Evolutionary conservation across 345 rosid genomes (phyloP).

Genomic region (Pistacia integerrima): DNA sequence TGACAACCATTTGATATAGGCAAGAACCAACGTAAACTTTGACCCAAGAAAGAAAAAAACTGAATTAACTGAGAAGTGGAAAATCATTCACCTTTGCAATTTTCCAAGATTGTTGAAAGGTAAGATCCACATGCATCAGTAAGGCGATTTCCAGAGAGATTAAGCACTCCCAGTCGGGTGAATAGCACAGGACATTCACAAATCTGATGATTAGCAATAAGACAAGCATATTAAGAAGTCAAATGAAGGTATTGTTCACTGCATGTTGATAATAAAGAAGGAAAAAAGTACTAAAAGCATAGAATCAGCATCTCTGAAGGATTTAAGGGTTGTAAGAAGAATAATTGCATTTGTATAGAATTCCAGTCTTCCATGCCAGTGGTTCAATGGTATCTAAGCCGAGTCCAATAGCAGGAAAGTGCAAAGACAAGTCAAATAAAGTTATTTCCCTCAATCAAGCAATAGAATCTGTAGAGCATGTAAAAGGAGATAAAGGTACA

Average conservation of each 20-base stretch:
- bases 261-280: constrained; percentile 5
- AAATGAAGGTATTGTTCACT: constrained; percentile 8
- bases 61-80: constrained; percentile 13
- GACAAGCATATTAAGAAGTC: constrained; percentile 19
- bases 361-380: neutral
- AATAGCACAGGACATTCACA: constrained; percentile 89
- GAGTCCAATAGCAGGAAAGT: neutral
- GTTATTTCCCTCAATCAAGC: neutral
- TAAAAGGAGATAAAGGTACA: neutral
- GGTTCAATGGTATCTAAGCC: neutral
- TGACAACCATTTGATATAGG: neutral
- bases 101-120: constrained; percentile 80
- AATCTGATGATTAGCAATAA: constrained; percentile 52
- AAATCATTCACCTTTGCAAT: constrained; percentile 62
- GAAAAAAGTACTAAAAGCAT: neutral
- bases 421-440: neutral
- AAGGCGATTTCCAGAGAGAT: constrained; percentile 89
- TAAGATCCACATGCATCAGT: constrained; percentile 98
- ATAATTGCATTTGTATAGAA: neutral
- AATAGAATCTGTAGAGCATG: neutral
- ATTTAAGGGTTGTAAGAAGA: neutral
- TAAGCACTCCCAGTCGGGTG: constrained; percentile 83
- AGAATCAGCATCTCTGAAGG: neutral
- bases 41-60: neutral
- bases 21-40: neutral